Base-by-base conservation (phyloP, 768 basidiomycete species). In the Dentipellis fragilis region DNA sequence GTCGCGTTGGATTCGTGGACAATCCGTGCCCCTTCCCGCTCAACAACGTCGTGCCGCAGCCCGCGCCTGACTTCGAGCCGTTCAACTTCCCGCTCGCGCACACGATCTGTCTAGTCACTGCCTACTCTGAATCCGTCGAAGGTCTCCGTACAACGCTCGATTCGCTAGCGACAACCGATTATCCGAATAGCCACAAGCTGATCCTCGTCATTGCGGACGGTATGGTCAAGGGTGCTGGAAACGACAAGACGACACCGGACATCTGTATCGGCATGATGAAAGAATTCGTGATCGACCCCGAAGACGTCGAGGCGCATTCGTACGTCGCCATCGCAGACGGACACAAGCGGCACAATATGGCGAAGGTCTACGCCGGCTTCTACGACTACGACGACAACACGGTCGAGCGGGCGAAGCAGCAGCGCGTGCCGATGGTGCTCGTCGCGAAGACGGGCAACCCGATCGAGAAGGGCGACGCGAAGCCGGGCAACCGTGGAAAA, bases 301-400 rank as follows among this genome's bases (percentile, higher is more conserved):
- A 84, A 19, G 92, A 97, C 52, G 92, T 97, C 37, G 90, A 96
- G 68, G 74, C 93, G 3, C 90, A 95, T 62, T 95, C 93, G 23
- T 99, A 98, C 65, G 93, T 98, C 54, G 93, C 96, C 57, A 97
- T 99, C 63, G 96, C 96, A 14, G 95, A 99, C 66, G 96, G 96
- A n/a, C 94, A 98, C 77, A 98, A 96, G 73, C 81, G 93, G 37
- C 96, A 98, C 76, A 99, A 99, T 69, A 96, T 95, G 93, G 95
- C 93, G 40, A 93, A 94, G 72, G 93, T 98, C 40, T 97, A 88
- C 65, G 94, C 96, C 38, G 96, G 96, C 10, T 99, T 91, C 75
- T 98, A 99, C 69, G 81, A 85, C 58, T 99, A 98, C 70, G 93
- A 97, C 66, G 80, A 93, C 65, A 79, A 85, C 42, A 95, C 94